Evolutionary conservation across 768 basidiomycete species (phyloP), one percentile per base, ranked within the genome.

Genomic region (Clitopilus hobsonii): DNA sequence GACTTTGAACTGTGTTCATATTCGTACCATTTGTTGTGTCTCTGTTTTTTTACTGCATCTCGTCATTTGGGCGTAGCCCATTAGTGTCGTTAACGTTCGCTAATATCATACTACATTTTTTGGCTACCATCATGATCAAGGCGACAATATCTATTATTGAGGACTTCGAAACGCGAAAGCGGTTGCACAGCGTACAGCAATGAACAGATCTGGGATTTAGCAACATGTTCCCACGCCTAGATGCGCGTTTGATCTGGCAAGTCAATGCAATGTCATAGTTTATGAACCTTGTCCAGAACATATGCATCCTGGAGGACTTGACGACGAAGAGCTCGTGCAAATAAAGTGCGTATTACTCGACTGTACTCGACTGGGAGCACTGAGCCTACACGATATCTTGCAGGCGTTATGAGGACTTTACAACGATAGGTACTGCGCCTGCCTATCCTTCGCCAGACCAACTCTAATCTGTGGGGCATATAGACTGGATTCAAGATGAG

Each of bases 401-500:
- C 60, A 94, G 94, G 60, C 91, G 90, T 56, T 96, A 95, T 74
- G 90, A 95, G 69, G 94, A 97, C 73, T 97, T 97, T 67, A 88
- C 87, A 41, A 96, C 94, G 5, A 94, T 97, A 72, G 94, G 94
- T 92, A 65, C 61, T 49, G 24, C 14, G 49, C 51, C 49, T 41
- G 11, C 18, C 49, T 13, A 51, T 2, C 48, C 10, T 27, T 54
- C 11, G 38, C 51, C 30, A 36, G 49, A 18, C 29, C 32, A 30
- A 49, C 18, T 23, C 52, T 36, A 58, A 25, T 53, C 58, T 49
- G 51, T 26, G 54, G 50, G 49, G 45, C 49, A 28, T 52, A 29
- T 49, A 97, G 96, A 98, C 68, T 98, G 96, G 96, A 90, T 98
- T 49, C 91, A 97, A 64, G 96, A 98, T 72, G 91, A 94, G 2